Evolutionary conservation across 1,284 basidiomycete species (phyloP).

Genomic region (Boletus sp.): DNA sequence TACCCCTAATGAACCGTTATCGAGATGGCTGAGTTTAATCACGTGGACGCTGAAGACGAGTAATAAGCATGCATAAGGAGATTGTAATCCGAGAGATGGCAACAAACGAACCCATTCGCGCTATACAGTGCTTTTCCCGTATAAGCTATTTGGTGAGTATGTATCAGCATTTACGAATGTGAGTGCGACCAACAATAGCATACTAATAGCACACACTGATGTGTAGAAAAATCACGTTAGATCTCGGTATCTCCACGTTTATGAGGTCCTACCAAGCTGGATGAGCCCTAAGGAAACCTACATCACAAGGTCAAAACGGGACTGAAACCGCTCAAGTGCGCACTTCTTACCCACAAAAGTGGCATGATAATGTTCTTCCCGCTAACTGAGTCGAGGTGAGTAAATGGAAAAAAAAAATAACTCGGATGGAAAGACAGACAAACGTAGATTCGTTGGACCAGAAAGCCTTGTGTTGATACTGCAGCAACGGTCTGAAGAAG

Average conservation of each 20-base stretch:
- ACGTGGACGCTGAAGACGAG: slow-evolving; percentile 1
- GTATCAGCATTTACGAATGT: not conserved
- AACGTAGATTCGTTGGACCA: slow-evolving; percentile 15
- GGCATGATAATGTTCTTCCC: slow-evolving; percentile 1
- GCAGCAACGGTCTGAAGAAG: slow-evolving; percentile 3
- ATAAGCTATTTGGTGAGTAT: slow-evolving; percentile 8
- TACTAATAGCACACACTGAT: slow-evolving; percentile 4
- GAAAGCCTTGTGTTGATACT: slow-evolving; percentile 15
- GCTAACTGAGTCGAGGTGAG: slow-evolving; percentile 11
- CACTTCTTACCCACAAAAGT: slow-evolving; percentile 9
- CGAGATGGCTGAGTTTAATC: too few species aligned
- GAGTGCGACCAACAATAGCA: not conserved
- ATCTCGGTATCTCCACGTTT: too few species aligned
- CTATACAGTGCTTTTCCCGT: not conserved
- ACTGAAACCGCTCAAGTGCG: not conserved
- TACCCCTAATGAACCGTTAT: too few species aligned
- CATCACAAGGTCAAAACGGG: not conserved
- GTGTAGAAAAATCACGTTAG: not conserved
- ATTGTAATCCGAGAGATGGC: too few species aligned
- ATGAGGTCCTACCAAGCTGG: slow-evolving; percentile 14
- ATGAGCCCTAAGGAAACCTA: slow-evolving; percentile 6
- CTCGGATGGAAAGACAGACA: not conserved
- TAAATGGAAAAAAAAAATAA: not conserved
- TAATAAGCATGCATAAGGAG: too few species aligned
- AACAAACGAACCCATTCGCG: slow-evolving; percentile 4